Evolutionary conservation across 2,329 filamentous ascomycete species (phyloP).

Genomic region (Grosmannia serpens): DNA sequence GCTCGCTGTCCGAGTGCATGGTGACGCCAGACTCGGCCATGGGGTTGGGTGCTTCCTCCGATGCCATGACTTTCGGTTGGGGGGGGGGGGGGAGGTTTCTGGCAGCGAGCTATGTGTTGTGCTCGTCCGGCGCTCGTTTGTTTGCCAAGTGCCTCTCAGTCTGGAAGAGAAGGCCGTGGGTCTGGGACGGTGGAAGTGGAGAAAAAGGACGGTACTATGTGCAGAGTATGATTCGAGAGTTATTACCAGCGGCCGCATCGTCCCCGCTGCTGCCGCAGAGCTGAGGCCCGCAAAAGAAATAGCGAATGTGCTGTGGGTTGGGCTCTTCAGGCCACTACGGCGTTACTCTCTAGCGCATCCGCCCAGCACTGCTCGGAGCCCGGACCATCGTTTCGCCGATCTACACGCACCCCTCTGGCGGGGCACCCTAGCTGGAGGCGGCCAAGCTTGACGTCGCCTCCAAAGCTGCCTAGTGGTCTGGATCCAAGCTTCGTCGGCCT

Average conservation of each 20-base stretch:
- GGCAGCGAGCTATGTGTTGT: neutral
- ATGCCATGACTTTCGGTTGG: slow-evolving; percentile 32
- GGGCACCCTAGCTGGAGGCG: neutral
- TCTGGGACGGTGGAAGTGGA: neutral
- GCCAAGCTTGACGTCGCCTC: slow-evolving; percentile 8
- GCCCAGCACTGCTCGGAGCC: neutral
- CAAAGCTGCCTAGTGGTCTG: slow-evolving; percentile 8
- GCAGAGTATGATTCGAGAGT: neutral
- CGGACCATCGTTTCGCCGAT: slow-evolving; percentile 7
- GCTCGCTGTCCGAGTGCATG: slow-evolving; percentile 73
- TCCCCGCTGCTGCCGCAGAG: too few relatives aligned
- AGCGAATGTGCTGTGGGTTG: neutral
- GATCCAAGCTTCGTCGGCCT: neutral
- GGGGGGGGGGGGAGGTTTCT: neutral
- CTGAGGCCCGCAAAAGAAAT: too few relatives aligned
- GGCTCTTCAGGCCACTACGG: neutral
- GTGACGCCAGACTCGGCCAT: slow-evolving; percentile 65
- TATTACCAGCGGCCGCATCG: too few relatives aligned
- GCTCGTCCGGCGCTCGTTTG: neutral
- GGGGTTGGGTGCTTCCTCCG: slow-evolving; percentile 37
- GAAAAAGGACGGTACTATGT: neutral
- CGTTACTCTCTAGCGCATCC: slow-evolving; percentile 7
- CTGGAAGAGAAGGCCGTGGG: neutral
- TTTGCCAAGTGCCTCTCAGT: neutral
- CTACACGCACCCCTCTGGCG: neutral